These are phyloP conservation scores for Pseudogymnoascus sp. DNA, from an alignment of 2,329 filamentous ascomycete species.

Conservation along the genomic window DNA sequence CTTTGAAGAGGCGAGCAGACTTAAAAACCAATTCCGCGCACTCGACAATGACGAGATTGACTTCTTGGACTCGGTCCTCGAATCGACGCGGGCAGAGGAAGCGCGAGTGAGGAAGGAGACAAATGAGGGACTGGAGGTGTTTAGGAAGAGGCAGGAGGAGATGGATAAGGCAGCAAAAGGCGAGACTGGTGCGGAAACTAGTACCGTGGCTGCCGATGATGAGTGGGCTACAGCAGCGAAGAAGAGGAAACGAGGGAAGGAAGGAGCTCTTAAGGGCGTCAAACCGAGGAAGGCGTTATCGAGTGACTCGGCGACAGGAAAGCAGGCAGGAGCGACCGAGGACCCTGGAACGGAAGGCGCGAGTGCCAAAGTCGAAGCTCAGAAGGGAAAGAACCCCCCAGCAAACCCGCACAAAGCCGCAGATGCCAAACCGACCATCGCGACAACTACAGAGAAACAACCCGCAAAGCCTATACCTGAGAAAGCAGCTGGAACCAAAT, in stretches of 20 bases:
- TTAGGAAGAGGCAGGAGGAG: constrained; percentile 44
- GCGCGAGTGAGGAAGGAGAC: constrained; percentile 47
- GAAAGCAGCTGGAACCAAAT: not conserved
- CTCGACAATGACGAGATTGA: constrained; percentile 74
- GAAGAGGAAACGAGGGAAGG: constrained; percentile 34
- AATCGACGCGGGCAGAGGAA: constrained; percentile 44
- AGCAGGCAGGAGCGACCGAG: not conserved
- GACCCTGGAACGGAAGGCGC: not conserved
- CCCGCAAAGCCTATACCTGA: not conserved
- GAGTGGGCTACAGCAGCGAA: constrained; percentile 30
- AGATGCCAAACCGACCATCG: not conserved
- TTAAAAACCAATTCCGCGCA: constrained; percentile 70
- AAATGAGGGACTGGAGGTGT: constrained; percentile 48
- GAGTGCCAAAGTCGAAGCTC: not conserved
- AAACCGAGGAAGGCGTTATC: constrained; percentile 26
- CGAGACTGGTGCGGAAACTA: constrained; percentile 15
- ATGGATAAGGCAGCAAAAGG: constrained; percentile 21
- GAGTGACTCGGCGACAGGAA: not conserved
- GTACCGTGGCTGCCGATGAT: constrained; percentile 23
- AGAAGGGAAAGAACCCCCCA: not conserved
- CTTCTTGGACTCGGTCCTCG: constrained; percentile 57
- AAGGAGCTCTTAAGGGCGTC: constrained; percentile 27
- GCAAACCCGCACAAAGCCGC: not conserved
- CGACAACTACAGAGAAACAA: not conserved
- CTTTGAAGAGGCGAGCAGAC: constrained; percentile 64